Conservation (phyloP, 139 green algal species). For the Tetraselmis striata region DNA sequence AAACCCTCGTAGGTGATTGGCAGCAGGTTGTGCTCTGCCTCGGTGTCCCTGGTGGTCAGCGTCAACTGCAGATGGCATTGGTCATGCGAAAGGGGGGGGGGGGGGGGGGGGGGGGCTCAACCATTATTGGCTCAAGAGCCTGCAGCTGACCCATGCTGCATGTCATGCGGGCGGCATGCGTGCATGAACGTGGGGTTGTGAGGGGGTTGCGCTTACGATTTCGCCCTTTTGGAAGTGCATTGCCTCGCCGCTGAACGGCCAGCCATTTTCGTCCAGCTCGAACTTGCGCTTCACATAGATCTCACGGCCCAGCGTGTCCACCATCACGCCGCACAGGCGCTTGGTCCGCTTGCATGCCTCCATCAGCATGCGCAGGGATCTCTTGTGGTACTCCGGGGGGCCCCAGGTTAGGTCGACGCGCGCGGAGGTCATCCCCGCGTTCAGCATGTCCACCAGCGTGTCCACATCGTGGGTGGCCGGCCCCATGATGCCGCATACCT, state of each 20-base stretch:
- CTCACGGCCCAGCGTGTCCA: conserved; percentile 47
- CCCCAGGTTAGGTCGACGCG: conserved; percentile 70
- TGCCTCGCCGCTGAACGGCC: conserved; percentile 32
- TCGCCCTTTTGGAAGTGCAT: conserved; percentile 27
- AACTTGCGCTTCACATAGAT: conserved; percentile 59
- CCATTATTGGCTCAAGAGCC: too few species aligned
- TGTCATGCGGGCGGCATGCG: too few species aligned
- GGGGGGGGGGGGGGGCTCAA: too few species aligned
- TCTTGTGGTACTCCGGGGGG: neutral
- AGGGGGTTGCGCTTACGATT: too few species aligned
- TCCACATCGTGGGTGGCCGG: conserved; percentile 77
- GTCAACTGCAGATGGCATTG: too few species aligned
- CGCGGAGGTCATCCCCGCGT: conserved; percentile 51
- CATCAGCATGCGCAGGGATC: conserved; percentile 8
- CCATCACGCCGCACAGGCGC: conserved; percentile 6
- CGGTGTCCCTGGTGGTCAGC: neutral
- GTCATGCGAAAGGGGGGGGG: too few species aligned
- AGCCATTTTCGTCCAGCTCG: conserved; percentile 61
- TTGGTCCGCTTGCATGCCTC: conserved; percentile 17
- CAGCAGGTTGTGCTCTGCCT: conserved; percentile 32
- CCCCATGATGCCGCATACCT: conserved; percentile 71
- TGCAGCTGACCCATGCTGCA: too few species aligned
- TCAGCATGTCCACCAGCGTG: conserved; percentile 53
- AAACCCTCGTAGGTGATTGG: conserved; percentile 79
- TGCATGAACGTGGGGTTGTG: too few species aligned